Conservation (phyloP, 1,284 basidiomycete species). For the Ustilago loliicola region DNA sequence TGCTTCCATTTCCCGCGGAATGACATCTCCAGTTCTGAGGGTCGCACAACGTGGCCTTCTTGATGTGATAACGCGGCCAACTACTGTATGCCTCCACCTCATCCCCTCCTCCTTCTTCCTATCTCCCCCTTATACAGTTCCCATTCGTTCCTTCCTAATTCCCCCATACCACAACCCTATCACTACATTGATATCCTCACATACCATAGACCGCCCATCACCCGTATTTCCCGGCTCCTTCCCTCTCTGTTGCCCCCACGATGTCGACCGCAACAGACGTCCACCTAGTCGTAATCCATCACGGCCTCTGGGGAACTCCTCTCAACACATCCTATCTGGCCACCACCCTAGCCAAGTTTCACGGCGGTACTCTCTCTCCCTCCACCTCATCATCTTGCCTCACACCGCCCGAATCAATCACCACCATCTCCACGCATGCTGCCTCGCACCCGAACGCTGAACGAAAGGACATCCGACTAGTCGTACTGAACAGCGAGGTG, state of each 20-base stretch:
- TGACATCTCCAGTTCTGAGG: no score
- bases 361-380: constrained; percentile 34
- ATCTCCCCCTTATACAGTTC: not conserved
- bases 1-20: no score
- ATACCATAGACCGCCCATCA: no score
- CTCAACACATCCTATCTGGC: constrained; percentile 74
- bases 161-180: no score
- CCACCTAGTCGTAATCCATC: constrained; percentile 80
- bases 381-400: constrained; percentile 4
- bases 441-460: constrained; percentile 24
- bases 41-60: not conserved
- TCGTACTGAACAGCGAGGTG: constrained; percentile 75
- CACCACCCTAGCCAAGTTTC: constrained; percentile 71
- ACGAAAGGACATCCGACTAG: constrained; percentile 66
- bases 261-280: constrained; percentile 32
- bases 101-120: not conserved
- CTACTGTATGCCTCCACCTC: no score
- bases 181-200: no score
- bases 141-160: not conserved
- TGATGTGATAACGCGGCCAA: constrained; percentile 3
- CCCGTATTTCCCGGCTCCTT: no score
- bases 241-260: not conserved
- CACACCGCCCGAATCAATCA: constrained; percentile 20
- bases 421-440: constrained; percentile 20
- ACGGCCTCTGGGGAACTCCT: constrained; percentile 87